A percentile compares a stretch with the other conserved stretches of the same genome.
phyloP scores from a whole-genome alignment of 495 filamentous ascomycete genomes.

The Pyronema omphalodes region DNA sequence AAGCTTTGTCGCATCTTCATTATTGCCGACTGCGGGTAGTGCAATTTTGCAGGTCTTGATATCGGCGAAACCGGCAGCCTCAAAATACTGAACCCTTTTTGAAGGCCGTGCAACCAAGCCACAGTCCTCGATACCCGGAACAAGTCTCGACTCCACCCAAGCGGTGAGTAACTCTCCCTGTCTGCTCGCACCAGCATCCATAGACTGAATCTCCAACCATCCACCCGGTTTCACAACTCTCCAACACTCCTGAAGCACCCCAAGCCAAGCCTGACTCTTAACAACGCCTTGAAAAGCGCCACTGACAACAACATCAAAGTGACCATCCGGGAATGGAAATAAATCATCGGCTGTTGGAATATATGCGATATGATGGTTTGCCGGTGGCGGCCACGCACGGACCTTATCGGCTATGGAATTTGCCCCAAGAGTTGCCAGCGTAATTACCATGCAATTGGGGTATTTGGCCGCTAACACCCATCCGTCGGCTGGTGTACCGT shows the following conservation, averaged over 20 bases:
- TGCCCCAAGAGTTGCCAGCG: not conserved
- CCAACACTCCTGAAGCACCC: not conserved
- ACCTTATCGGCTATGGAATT: not conserved
- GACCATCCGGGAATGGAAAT: not conserved
- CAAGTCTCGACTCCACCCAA: not conserved
- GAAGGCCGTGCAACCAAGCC: not conserved
- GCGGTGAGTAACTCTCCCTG: not conserved
- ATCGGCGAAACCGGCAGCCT: not conserved
- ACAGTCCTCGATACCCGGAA: not conserved
- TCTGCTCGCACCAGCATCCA: not conserved
- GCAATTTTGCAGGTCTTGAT: slow-evolving; percentile 1
- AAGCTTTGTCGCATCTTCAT: not conserved
- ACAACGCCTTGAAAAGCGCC: not conserved
- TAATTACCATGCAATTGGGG: not conserved
- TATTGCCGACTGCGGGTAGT: not conserved
- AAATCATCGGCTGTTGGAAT: slow-evolving; percentile 1
- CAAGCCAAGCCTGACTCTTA: not conserved
- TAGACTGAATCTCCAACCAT: not conserved
- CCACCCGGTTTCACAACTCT: not conserved
- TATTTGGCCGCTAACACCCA: slow-evolving; percentile 1
- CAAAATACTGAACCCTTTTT: not conserved
- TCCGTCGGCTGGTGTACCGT: not conserved
- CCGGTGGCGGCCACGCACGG: not conserved
- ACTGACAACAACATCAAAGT: not conserved
- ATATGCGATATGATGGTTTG: not conserved